Evolutionary conservation across 73 alveolate genomes (phyloP), one percentile per base, ranked within the genome.

Genomic region (Durusdinium trenchii): DNA sequence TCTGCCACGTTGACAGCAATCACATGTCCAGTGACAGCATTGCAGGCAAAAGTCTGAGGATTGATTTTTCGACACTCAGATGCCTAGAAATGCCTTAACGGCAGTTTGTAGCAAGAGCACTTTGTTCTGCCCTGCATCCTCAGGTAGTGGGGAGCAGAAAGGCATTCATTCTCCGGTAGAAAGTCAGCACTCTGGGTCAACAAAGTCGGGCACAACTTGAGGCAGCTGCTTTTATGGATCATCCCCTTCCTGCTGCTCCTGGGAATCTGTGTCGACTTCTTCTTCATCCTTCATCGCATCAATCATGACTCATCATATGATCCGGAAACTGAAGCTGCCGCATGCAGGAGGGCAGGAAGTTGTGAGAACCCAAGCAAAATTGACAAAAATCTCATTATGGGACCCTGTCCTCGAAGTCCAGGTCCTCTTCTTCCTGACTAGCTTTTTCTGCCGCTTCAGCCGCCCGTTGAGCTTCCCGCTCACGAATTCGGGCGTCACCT

Each of bases 401-500:
- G 18, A 67, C 51, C 5, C 28, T 6, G 52, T 38, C 92, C 92
- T 82, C 92, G 50, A 82, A 82, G 48, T 82, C 92, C 92, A 82
- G 36, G 48, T 82, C 92, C 50, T 82, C 92, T 28, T 78, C 89
- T 46, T 26, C 92, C 36, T 82, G 64, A 47, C 71, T 82, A 32
- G 60, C 83, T 30, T 18, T 60, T 62, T 60, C 95, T 45, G 95
- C 83, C 14, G 83, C 83, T 46, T 86, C 95, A 23, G 95, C 95
- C 57, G 95, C 95, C 36, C 95, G 95, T 60, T 60, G 82, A 61
- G 81, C 95, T 62, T 86, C 95, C 52, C 95, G 95, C 95, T 86
- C 95, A 35, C 95, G 95, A 62, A 86, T 86, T 32, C 95, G 95
- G 82, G 95, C 95, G 47, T 86, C 95, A 47, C 95, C 95, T 86